Conservation (phyloP, 1,139 yeast species). For the Pneumocystis canis region DNA sequence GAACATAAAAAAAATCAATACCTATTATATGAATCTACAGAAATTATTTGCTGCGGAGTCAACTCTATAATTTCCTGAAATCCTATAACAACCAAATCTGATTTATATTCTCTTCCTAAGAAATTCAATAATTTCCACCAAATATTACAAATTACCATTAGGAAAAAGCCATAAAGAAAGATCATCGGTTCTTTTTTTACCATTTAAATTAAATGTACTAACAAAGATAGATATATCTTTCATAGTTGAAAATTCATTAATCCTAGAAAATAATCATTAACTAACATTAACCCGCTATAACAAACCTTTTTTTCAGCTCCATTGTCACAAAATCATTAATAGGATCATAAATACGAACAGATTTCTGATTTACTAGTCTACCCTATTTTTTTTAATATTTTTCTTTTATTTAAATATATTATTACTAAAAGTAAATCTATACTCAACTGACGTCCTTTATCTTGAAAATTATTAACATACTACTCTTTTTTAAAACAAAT, state of each 20-base stretch:
- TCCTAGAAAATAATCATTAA: conserved; percentile 13
- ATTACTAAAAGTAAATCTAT: conserved; percentile 53
- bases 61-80: conserved; percentile 86
- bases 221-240: conserved; percentile 51
- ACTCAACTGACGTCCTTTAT: conserved; percentile 72
- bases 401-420: neutral
- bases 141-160: conserved; percentile 23
- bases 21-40: conserved; percentile 59
- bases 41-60: conserved; percentile 77
- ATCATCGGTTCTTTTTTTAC: conserved; percentile 35
- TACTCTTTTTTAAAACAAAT: neutral
- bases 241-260: conserved; percentile 45
- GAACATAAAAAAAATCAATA: conserved; percentile 6
- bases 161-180: conserved; percentile 77
- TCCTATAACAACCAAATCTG: conserved; percentile 67
- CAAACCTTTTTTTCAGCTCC: conserved; percentile 33
- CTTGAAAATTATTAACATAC: conserved; percentile 91
- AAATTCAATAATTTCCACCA: neutral
- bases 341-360: conserved; percentile 75
- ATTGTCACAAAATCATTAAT: conserved; percentile 64
- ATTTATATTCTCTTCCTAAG: conserved; percentile 28
- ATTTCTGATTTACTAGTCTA: conserved; percentile 51
- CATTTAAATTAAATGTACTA: conserved; percentile 84
- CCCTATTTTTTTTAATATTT: conserved; percentile 31
- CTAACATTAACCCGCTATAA: neutral